These are phyloP conservation scores for Furcasterigmium sp. DNA, from an alignment of 2,329 filamentous ascomycete genomes.

Conservation along the genomic window DNA sequence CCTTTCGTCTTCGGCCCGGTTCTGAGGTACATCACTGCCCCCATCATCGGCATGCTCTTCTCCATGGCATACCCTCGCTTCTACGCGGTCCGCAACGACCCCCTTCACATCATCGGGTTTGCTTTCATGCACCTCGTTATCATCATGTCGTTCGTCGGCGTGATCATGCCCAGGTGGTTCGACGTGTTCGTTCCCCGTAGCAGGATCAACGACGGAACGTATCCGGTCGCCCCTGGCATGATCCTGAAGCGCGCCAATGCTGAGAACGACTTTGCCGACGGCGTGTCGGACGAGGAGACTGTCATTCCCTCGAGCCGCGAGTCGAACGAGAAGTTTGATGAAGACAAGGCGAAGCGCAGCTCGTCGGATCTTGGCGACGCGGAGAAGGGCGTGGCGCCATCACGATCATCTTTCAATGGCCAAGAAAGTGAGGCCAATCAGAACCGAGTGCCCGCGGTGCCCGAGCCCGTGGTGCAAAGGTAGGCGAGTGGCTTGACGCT, in stretches of 20 bases:
- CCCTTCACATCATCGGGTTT: slow-evolving; percentile 12
- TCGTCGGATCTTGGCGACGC: background rate
- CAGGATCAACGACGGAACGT: slow-evolving; percentile 1
- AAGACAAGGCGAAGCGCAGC: background rate
- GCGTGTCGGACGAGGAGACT: slow-evolving; percentile 2
- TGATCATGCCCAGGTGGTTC: slow-evolving; percentile 9
- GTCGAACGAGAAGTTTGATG: background rate
- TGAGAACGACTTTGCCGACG: background rate
- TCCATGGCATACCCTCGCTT: slow-evolving; percentile 13
- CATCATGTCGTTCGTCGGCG: slow-evolving; percentile 6
- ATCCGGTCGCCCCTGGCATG: slow-evolving; percentile 4
- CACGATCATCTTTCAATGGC: no score
- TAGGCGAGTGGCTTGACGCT: no score
- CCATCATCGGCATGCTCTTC: slow-evolving; percentile 12
- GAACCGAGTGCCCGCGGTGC: no score
- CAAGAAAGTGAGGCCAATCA: no score
- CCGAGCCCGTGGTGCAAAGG: no score
- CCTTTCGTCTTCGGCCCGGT: slow-evolving; percentile 11
- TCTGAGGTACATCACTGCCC: slow-evolving; percentile 13
- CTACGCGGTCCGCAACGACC: slow-evolving; percentile 10
- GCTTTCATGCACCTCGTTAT: slow-evolving; percentile 10
- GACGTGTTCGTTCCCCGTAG: slow-evolving; percentile 9
- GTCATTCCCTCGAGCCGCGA: background rate
- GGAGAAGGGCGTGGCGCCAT: no score
- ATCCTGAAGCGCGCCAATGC: slow-evolving; percentile 8